Evolutionary conservation across 2,329 filamentous ascomycete genomes (phyloP).

Genomic region (Stemphylium beticola): DNA sequence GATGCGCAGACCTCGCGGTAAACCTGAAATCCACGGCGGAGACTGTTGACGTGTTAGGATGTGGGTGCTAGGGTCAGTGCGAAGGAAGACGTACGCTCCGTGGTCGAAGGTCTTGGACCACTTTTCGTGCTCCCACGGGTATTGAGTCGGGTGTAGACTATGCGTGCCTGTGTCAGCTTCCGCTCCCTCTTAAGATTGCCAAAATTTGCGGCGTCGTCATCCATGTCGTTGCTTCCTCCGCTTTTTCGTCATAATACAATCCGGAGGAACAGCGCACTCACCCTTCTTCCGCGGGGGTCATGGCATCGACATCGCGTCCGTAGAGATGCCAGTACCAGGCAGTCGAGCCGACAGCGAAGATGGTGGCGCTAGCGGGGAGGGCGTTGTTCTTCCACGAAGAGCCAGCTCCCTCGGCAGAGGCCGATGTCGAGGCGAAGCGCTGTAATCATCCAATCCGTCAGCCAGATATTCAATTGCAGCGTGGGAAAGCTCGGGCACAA

Average conservation of each 20-base stretch:
- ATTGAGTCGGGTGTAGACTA: slow-evolving; percentile 88
- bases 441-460: slow-evolving; percentile 46
- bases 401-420: slow-evolving; percentile 71
- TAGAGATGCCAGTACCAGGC: slow-evolving; percentile 99
- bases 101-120: slow-evolving; percentile 97
- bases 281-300: slow-evolving; percentile 97
- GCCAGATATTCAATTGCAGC: slow-evolving; percentile 38
- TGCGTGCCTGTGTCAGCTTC: slow-evolving; percentile 33
- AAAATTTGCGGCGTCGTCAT: not conserved
- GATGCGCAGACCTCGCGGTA: slow-evolving; percentile 98
- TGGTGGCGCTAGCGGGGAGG: slow-evolving; percentile 84
- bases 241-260: slow-evolving; percentile 6
- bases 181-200: slow-evolving; percentile 11
- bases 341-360: slow-evolving; percentile 84
- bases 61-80: not conserved
- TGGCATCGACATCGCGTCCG: slow-evolving; percentile 83
- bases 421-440: slow-evolving; percentile 73
- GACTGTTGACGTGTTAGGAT: slow-evolving; percentile 58
- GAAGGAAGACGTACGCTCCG: slow-evolving; percentile 74
- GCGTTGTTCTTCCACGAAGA: slow-evolving; percentile 84
- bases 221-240: not conserved
- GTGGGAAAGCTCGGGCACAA: slow-evolving; percentile 18
- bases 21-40: slow-evolving; percentile 98
- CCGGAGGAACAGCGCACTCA: slow-evolving; percentile 63
- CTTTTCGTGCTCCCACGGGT: slow-evolving; percentile 95